Conservation (phyloP, 2,329 filamentous ascomycete species). For the Aspergillus sp. region DNA sequence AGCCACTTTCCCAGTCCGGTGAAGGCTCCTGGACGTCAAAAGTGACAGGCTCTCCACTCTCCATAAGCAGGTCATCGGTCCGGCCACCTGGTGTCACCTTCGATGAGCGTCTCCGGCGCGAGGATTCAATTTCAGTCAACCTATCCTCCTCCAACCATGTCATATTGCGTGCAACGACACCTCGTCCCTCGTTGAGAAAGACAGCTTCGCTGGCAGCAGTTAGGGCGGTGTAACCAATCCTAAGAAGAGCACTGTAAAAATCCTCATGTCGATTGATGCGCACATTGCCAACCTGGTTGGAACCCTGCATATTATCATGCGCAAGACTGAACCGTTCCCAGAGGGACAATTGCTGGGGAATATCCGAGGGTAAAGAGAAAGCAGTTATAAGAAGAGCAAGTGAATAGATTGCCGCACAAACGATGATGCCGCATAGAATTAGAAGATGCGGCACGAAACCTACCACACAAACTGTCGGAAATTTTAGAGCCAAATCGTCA, state of each 20-base stretch:
- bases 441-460: conserved; percentile 94
- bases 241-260: conserved; percentile 87
- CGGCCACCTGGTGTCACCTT: conserved; percentile 17
- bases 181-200: conserved; percentile 85
- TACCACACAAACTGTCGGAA: conserved; percentile 91
- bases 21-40: conserved; percentile 36
- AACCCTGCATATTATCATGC: conserved; percentile 88
- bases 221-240: conserved; percentile 82
- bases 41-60: conserved; percentile 31
- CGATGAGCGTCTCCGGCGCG: conserved; percentile 32
- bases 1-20: conserved; percentile 47
- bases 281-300: conserved; percentile 78
- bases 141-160: conserved; percentile 94
- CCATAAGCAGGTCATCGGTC: conserved; percentile 26
- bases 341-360: conserved; percentile 46
- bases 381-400: conserved; percentile 76
- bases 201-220: conserved; percentile 95
- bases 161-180: conserved; percentile 69
- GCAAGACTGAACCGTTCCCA: conserved; percentile 67
- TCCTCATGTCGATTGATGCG: conserved; percentile 85
- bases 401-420: conserved; percentile 75
- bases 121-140: conserved; percentile 69
- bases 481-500: conserved; percentile 68
- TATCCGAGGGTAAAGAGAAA: conserved; percentile 59
- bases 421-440: conserved; percentile 73